Evolutionary conservation across 2,329 filamentous ascomycete species (phyloP), one percentile per base, ranked within the genome.

Genomic region (Paramyrothecium sp.): DNA sequence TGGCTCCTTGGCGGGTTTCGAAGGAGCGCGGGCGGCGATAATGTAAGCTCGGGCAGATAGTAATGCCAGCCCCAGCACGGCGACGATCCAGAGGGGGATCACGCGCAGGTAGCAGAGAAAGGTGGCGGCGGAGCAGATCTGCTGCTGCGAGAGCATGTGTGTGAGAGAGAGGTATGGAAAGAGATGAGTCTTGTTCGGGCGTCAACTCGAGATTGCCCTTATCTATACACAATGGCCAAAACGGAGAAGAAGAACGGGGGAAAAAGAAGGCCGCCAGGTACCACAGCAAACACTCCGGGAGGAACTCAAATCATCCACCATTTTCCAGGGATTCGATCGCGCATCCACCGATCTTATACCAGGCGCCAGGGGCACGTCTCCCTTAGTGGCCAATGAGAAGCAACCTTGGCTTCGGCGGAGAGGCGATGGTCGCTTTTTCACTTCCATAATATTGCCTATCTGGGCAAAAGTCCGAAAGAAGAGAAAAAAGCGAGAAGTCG

Each of bases 1-100:
- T 10, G 26, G 26, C 26, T 30, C 26, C 41, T 46, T 17, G 41
- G 41, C 41, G 22, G 46, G 46, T 22, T 26, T 51, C 46, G 46
- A 50, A 19, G n/a, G n/a, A n/a, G n/a, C n/a, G n/a, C n/a, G n/a
- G n/a, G 38, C n/a, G 38, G 34, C 48, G 21, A 53, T 22, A 41
- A 53, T 3, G n/a, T 33, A 53, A 20, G 51, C 51, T 13, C 51
- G 26, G 23, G 20, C n/a, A 17, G 51, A 53, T 20, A 53, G 19
- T n/a, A 53, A 22, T 17, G 30, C 51, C 51, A 53, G 38, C 17
- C 30, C 51, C 51, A 73, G 44, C 16, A 80, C 51, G 10, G 72
- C 77, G 54, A 78, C 63, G 30, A 67, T 61, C 78, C 78, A 81
- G 57, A 80, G 74, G 41, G 75, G 71, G 21, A 73, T 60, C 44